Evolutionary conservation across 352 stramenopile species (phyloP), one percentile per base, ranked within the genome.

Genomic region (Stephanocyclus meneghinianus): DNA sequence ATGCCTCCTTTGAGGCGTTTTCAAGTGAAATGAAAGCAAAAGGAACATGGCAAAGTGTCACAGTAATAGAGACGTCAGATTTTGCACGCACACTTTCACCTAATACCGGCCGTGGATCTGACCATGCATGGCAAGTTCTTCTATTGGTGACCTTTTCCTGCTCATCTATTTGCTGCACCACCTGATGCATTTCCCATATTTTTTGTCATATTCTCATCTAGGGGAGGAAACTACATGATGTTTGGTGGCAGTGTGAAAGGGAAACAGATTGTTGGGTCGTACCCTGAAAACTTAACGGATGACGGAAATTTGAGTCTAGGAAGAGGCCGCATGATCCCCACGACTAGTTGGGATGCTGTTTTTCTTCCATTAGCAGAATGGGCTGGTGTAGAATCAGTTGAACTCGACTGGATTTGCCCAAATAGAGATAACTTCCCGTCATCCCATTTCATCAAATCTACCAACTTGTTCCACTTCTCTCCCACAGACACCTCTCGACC

Each of bases 11-110:
- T 18, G 71, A 76, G 32, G 71, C 69, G 44, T 94, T 94, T 78
- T 44, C 59, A 35, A 53, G 83, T 32, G 88, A 92, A 72, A 71
- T 92, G 71, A 87, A 89, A 67, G 44, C 37, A 13, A 80, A 89
- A 76, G 73, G 75, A 71, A 42, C 79, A 16, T 92, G 80, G 81
- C 75, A 92, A 40, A 71, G 71, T 47, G 79, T 90, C 4, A 73
- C 47, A 37, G 18, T 92, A 37, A 74, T 92, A 30, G 21, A 84
- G 21, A 77, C 69, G 26, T 90, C 79, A 51, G 89, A 94, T 48
- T 94, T 94, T 74, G 86, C 80, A 16, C 80, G 89, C n/a, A 94
- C 87, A 29, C 73, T 92, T 11, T 82, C 61, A n/a, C 81, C 59
- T 26, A 94, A 94, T 62, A 71, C 75, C 59, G 78, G 77, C 13